Conservation (phyloP, 192 early-diverging fungal species). For the Podochytrium sp. region DNA sequence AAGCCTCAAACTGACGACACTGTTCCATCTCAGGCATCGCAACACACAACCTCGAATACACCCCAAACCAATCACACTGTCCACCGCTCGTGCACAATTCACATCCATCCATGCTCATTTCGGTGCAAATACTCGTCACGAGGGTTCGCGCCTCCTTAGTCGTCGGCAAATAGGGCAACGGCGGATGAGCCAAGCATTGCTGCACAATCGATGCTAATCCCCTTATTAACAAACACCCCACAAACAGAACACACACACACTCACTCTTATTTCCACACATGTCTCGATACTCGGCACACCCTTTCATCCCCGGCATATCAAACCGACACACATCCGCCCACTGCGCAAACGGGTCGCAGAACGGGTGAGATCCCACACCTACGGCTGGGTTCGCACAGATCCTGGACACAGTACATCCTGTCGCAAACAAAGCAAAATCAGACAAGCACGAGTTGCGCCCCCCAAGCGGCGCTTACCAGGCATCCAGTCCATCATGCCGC, state of each 20-base stretch:
- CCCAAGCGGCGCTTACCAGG: conserved; percentile 37
- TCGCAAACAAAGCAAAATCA: background rate
- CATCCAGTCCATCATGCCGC: conserved; percentile 41
- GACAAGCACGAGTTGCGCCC: background rate
- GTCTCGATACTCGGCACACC: conserved; percentile 34
- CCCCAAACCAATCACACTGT: conserved; percentile 51
- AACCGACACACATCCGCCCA: conserved; percentile 57
- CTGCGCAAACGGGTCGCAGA: conserved; percentile 58
- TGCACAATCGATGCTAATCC: conserved; percentile 4
- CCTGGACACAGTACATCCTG: conserved; percentile 21
- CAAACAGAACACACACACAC: too few species aligned
- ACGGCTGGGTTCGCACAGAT: conserved; percentile 33
- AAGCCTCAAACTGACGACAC: conserved; percentile 8
- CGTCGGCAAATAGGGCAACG: conserved; percentile 24
- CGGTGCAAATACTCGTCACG: conserved; percentile 24
- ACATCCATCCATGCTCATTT: conserved; percentile 31
- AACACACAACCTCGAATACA: conserved; percentile 54
- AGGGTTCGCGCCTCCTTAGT: conserved; percentile 14
- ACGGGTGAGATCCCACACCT: background rate
- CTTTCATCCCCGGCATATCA: conserved; percentile 59
- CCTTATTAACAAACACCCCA: conserved; percentile 11
- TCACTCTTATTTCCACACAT: conserved; percentile 15
- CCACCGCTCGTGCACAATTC: conserved; percentile 5
- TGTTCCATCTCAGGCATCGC: conserved; percentile 57
- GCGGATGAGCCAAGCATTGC: conserved; percentile 19